Conservation (phyloP, 2,329 filamentous ascomycete species). For the Leptographium radiaticola region DNA sequence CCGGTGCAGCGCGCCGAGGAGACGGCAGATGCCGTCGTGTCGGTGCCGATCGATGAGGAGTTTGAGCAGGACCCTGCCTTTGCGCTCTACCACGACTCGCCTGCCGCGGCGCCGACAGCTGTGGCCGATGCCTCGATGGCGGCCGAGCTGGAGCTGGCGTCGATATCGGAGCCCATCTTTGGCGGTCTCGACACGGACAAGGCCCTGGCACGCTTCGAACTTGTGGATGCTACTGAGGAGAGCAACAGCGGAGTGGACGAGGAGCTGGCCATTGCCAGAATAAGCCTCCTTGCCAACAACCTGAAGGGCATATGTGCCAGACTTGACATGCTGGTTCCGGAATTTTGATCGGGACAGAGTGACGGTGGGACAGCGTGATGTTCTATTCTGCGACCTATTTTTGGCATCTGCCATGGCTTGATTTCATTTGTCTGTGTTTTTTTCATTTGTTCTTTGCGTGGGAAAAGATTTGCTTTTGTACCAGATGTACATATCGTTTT, state of each 20-base stretch:
- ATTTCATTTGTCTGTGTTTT: neutral
- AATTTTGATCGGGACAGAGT: slow-evolving; percentile 12
- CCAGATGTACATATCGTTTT: neutral
- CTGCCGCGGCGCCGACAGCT: slow-evolving; percentile 17
- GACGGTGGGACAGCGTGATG: neutral
- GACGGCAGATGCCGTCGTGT: slow-evolving; percentile 14
- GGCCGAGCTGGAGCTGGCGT: slow-evolving; percentile 29
- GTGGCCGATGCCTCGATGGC: slow-evolving; percentile 15
- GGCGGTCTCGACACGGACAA: slow-evolving; percentile 51
- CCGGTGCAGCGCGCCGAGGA: slow-evolving; percentile 25
- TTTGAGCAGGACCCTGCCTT: slow-evolving; percentile 52
- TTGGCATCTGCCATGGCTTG: neutral
- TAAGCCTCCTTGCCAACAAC: slow-evolving; percentile 33
- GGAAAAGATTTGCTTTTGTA: neutral
- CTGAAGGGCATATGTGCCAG: slow-evolving; percentile 23
- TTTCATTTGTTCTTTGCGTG: neutral
- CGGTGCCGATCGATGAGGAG: slow-evolving; percentile 35
- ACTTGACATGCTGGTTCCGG: slow-evolving; percentile 22
- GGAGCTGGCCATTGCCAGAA: slow-evolving; percentile 31
- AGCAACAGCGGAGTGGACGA: slow-evolving; percentile 32
- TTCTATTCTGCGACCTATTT: neutral
- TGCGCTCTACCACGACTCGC: slow-evolving; percentile 41
- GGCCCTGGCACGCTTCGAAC: slow-evolving; percentile 45
- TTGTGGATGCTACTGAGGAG: slow-evolving; percentile 46
- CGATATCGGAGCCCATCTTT: slow-evolving; percentile 29